Evolutionary conservation across 1,284 basidiomycete genomes (phyloP), one percentile per base, ranked within the genome.

Genomic region (Sporisorium exsertum): DNA sequence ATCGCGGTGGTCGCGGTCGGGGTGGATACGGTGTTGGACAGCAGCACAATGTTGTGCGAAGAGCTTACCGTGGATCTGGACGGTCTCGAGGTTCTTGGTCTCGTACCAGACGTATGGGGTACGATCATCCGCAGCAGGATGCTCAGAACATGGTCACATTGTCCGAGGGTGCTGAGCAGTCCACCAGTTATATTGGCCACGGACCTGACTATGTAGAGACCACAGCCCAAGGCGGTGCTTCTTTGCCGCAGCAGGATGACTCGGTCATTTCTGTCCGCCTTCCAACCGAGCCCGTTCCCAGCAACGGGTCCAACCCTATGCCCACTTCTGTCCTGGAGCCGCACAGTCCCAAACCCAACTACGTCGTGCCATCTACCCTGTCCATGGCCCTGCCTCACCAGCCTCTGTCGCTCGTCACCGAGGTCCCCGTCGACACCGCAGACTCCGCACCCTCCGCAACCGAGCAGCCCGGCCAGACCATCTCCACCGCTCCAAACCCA

Each of bases 21-120:
- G 46, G 35, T n/a, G 33, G 47, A 5, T 37, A 29, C 12, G 10
- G 2, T 18, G 24, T 16, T n/a, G 16, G 26, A n/a, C 57, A 50
- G 37, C 56, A 49, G 46, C 57, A 58, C 26, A 35, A 37, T 24
- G 18, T 47, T 8, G 37, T 26, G 5, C 35, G 57, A 27, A 40
- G 37, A 32, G 27, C 57, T 5, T 42, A 22, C 22, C 46, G 57
- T 18, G 47, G 26, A 13, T 26, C 18, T 12, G 46, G 47, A 22
- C 35, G 35, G 16, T 12, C 4, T 32, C 46, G 57, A 5, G 37
- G 13, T 1, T 47, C 20, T 20, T 40, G n/a, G 37, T 51, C 47
- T 27, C 57, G 57, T 2, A n/a, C 57, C 18, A 40, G 57, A 20
- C 46, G 56, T 18, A 22, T 24, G n/a, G 18, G 9, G 4, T 24